Evolutionary conservation across 2,329 filamentous ascomycete genomes (phyloP), one percentile per base, ranked within the genome.

Genomic region (Monosporascus sp.): DNA sequence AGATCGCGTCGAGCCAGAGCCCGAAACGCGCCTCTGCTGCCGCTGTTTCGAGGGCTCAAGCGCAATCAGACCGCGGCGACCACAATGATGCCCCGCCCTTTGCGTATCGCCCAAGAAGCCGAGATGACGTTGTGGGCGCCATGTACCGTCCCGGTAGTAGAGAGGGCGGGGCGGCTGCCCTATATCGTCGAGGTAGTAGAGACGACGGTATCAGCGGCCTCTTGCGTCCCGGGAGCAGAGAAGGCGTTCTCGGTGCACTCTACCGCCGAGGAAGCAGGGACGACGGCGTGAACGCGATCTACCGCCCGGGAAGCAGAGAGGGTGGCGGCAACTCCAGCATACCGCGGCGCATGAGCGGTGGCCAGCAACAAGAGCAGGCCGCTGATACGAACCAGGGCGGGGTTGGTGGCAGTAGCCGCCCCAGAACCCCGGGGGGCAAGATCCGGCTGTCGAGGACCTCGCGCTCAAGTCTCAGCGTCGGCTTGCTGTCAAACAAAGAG

Each of bases 1-100:
- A 83, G 57, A 74, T 83, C 7, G 78, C 79, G 2, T 72, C 78
- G 39, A 78, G 72, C 48, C 75, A 76, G 17, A 66, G 59, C 49
- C 75, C 77, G 17, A 65, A 59, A 48, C 63, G 64, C 14, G 59
- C 66, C 6, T 61, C 60, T 2, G 58, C 66, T 6, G 61, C 60
- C 3, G 58, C 64, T 3, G 64, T 14, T 31, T 14, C 69, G 4
- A 63, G 72, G 3, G 63, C 69, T 11, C 65, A 75, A 41, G 74
- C 76, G 49, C 73, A 74, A 11, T 31, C 27, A 14, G 75, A 77
- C 15, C 62, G 65, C 24, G 20, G 43, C 60, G 67, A 35, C 8
- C 31, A 18, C 24, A 18, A 17, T 15, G 43, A 11, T 20, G 38
- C 3, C 17, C 38, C 38, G 17, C 6, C 20, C 6, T 24, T 46